Evolutionary conservation across 2,329 filamentous ascomycete species (phyloP).

Genomic region (Ophiocordyceps sinensis): DNA sequence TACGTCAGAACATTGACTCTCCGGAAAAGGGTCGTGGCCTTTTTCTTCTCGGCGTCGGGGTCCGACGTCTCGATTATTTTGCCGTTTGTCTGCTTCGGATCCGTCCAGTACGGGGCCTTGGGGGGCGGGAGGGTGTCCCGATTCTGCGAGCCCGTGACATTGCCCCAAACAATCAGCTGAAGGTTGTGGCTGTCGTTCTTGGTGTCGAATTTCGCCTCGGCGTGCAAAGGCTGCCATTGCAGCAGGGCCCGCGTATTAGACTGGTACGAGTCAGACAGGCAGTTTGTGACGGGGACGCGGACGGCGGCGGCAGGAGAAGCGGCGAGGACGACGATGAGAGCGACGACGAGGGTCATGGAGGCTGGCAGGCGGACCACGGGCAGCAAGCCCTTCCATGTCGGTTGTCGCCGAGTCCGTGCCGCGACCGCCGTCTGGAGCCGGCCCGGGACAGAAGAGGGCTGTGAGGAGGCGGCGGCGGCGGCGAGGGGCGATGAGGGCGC

Average conservation of each 20-base stretch:
- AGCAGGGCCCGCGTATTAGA: constrained; percentile 43
- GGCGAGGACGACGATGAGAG: constrained; percentile 21
- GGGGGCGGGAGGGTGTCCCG: constrained; percentile 43
- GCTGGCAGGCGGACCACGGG: background rate
- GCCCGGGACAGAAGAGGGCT: background rate
- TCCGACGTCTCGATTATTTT: constrained; percentile 60
- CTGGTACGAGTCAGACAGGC: constrained; percentile 49
- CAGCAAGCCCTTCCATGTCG: background rate
- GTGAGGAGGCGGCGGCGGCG: background rate
- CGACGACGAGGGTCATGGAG: background rate
- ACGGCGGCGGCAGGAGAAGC: constrained; percentile 41
- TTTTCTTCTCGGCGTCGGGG: constrained; percentile 28
- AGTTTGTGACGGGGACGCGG: constrained; percentile 71
- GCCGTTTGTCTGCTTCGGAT: constrained; percentile 46
- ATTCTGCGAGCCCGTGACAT: constrained; percentile 63
- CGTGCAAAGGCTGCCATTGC: constrained; percentile 65
- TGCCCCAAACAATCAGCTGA: constrained; percentile 73
- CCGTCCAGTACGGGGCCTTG: constrained; percentile 44
- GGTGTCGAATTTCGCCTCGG: constrained; percentile 61
- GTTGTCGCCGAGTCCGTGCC: background rate
- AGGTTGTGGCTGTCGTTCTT: constrained; percentile 47
- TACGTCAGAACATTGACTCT: constrained; percentile 66
- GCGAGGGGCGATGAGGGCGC: background rate
- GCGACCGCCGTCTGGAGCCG: background rate
- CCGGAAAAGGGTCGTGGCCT: constrained; percentile 59